phyloP scores from a whole-genome alignment of 345 rosid species.

The Sapria himalayana region DNA sequence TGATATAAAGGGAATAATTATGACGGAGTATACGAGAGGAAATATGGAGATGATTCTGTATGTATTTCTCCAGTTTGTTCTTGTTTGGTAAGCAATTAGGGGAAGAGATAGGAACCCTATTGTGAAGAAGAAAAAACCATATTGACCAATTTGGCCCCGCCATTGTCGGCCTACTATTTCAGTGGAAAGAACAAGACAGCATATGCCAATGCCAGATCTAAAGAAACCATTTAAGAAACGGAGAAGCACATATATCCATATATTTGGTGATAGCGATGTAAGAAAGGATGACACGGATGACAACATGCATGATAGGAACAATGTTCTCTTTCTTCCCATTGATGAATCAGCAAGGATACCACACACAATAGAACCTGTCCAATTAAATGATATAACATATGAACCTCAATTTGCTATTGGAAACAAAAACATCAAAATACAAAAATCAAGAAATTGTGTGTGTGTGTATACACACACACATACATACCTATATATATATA shows the following conservation, averaged over 20 bases:
- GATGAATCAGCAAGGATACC: slow-evolving; percentile 39
- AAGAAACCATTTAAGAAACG: slow-evolving; percentile 45
- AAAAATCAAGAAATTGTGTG: no score
- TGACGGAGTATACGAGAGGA: slow-evolving; percentile 26
- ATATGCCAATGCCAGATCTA: slow-evolving; percentile 41
- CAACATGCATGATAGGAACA: slow-evolving; percentile 25
- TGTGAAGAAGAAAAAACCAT: slow-evolving; percentile 57
- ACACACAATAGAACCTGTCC: slow-evolving; percentile 33
- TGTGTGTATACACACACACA: no score
- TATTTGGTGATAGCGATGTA: slow-evolving; percentile 48
- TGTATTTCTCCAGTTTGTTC: slow-evolving; percentile 34
- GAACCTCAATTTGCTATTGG: no score
- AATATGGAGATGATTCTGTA: slow-evolving; percentile 27
- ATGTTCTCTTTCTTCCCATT: slow-evolving; percentile 41
- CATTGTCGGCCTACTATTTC: slow-evolving; percentile 54
- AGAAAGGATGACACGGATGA: slow-evolving; percentile 31
- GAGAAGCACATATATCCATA: slow-evolving; percentile 42
- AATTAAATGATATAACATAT: no score
- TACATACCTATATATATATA: no score
- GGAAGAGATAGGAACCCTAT: slow-evolving; percentile 52
- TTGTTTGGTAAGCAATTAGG: slow-evolving; percentile 31
- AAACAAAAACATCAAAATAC: no score
- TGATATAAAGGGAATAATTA: slow-evolving; percentile 26
- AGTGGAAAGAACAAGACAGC: slow-evolving; percentile 51
- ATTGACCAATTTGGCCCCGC: slow-evolving; percentile 63